A percentile compares a stretch with the other conserved stretches of the same genome.
Conservation (phyloP, 169 alveolate genomes). For the Plasmodium inui region DNA sequence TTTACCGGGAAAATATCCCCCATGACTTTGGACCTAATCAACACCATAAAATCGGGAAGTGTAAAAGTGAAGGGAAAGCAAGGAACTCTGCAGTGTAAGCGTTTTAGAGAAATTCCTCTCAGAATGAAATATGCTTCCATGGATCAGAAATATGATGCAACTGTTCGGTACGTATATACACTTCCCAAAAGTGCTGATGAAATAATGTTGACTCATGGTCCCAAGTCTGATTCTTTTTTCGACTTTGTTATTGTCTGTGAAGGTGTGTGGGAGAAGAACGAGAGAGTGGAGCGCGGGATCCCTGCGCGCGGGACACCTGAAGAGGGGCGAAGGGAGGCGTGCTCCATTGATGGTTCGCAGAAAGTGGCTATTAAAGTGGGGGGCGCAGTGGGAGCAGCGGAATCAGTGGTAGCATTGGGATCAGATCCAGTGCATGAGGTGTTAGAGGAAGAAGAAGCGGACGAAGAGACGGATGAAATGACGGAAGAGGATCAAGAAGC, state of each 20-base stretch:
- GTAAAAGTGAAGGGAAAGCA: neutral
- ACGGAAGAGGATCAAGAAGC: neutral
- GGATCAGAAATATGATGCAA: slow-evolving; percentile 32
- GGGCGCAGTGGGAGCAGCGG: neutral
- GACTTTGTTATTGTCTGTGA: slow-evolving; percentile 68
- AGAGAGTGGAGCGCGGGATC: neutral
- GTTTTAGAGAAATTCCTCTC: slow-evolving; percentile 25
- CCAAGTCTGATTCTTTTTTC: slow-evolving; percentile 8
- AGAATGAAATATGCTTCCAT: neutral
- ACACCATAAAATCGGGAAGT: neutral
- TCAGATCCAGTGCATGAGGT: neutral
- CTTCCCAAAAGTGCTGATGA: slow-evolving; percentile 60
- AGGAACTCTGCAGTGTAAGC: neutral
- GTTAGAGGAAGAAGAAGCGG: neutral
- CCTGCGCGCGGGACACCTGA: neutral
- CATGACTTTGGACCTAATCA: neutral
- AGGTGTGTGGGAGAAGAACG: neutral
- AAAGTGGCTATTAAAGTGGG: neutral
- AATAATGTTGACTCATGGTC: slow-evolving; percentile 5
- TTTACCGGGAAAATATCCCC: neutral
- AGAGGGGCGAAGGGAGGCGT: neutral
- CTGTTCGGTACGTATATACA: slow-evolving; percentile 45
- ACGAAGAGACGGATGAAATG: slow-evolving; percentile 3
- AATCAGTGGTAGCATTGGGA: neutral
- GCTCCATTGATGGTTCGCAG: neutral